A percentile compares a stretch with the other conserved stretches of the same genome.
Evolutionary conservation across 495 filamentous ascomycete species (phyloP).

Genomic region (Lichenothelia convexa): DNA sequence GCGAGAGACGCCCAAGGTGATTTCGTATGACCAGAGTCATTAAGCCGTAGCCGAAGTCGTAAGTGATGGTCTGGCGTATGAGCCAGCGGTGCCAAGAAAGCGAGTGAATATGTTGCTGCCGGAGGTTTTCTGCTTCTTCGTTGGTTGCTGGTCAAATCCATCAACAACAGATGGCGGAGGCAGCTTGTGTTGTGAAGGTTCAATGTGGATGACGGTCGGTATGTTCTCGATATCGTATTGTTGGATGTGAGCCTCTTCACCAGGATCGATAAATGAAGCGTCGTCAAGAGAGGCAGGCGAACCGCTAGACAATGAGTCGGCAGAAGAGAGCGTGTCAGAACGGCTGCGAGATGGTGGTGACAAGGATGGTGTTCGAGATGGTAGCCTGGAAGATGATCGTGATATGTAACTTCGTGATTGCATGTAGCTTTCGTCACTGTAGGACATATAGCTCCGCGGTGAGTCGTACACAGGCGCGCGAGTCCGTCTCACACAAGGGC

Average conservation of each 20-base stretch:
- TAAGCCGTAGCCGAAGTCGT: no score
- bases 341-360: slow-evolving; percentile 24
- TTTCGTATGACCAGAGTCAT: no score
- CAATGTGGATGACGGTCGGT: slow-evolving; percentile 21
- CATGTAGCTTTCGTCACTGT: slow-evolving; percentile 5
- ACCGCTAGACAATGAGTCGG: slow-evolving; percentile 7
- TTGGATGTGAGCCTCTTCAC: slow-evolving; percentile 17
- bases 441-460: slow-evolving; percentile 6
- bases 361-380: slow-evolving; percentile 23
- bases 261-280: no score
- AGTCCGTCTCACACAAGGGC: slow-evolving; percentile 7
- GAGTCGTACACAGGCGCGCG: slow-evolving; percentile 2
- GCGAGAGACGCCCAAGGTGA: no score
- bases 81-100: slow-evolving; percentile 10
- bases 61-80: no score
- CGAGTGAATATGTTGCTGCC: slow-evolving; percentile 20
- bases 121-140: slow-evolving; percentile 20
- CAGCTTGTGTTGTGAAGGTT: not conserved
- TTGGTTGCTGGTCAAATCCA: slow-evolving; percentile 12
- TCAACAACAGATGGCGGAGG: slow-evolving; percentile 6
- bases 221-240: slow-evolving; percentile 21
- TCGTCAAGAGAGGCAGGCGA: slow-evolving; percentile 12
- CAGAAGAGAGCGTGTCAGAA: slow-evolving; percentile 14
- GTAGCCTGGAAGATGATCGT: slow-evolving; percentile 13
- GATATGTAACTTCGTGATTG: slow-evolving; percentile 7